Percentiles rank a stretch among this genome's conserved stretches.
Conservation (phyloP, 106 monocot species). For the Phalaenopsis aphrodite region DNA sequence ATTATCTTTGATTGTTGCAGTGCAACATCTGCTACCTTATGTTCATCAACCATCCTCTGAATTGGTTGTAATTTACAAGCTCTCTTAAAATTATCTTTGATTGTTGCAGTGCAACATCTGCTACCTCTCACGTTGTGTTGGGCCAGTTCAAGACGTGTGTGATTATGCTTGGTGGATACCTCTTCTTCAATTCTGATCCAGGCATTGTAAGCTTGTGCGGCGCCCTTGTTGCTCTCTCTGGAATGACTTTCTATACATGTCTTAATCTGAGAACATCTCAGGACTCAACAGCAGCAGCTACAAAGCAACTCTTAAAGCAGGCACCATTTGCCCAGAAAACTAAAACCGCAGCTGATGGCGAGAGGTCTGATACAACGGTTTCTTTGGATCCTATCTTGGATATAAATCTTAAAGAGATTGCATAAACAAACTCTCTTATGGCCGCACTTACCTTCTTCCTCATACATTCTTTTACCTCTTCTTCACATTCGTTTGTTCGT, state of each 20-base stretch:
- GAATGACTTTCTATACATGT: slow-evolving; percentile 81
- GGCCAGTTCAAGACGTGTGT: slow-evolving; percentile 97
- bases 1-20: too few relatives aligned
- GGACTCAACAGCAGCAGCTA: slow-evolving; percentile 24
- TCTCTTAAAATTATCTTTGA: neutral
- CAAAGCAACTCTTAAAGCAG: slow-evolving; percentile 29
- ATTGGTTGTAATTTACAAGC: neutral
- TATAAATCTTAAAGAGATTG: neutral
- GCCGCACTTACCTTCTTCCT: too few relatives aligned
- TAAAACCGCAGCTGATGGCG: slow-evolving; percentile 5
- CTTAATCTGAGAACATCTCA: slow-evolving; percentile 40
- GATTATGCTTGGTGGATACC: slow-evolving; percentile 82
- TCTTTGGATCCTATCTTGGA: neutral
- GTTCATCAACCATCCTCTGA: too few relatives aligned
- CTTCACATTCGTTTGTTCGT: neutral
- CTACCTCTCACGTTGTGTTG: slow-evolving; percentile 83
- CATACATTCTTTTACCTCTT: neutral
- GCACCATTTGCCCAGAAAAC: slow-evolving; percentile 12
- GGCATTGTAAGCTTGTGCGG: slow-evolving; percentile 67
- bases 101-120: slow-evolving; percentile 73
- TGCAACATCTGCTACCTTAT: too few relatives aligned
- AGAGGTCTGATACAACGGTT: slow-evolving; percentile 1
- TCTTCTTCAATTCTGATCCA: slow-evolving; percentile 73
- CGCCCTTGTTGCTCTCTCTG: slow-evolving; percentile 57
- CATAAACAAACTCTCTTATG: neutral